Evolutionary conservation across 768 basidiomycete species (phyloP).

Genomic region (Baorangia bicolor): DNA sequence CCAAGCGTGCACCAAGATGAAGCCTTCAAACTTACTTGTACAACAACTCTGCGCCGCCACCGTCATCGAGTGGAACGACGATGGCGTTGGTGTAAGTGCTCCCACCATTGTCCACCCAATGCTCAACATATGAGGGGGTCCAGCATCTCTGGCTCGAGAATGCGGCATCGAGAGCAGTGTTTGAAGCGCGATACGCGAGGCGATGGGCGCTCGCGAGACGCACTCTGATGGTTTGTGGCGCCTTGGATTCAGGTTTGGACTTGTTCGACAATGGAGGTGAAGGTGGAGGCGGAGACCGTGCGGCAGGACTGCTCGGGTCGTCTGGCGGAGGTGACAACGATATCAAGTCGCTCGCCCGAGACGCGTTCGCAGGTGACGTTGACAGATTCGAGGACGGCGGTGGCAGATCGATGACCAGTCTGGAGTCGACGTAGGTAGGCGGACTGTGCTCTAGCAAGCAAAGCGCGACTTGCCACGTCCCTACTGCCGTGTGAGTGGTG

Average conservation of each 20-base stretch:
- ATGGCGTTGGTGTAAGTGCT: conserved; percentile 29
- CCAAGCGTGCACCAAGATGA: not conserved
- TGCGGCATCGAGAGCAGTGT: conserved; percentile 1
- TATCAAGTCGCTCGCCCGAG: conserved; percentile 7
- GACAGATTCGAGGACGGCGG: conserved; percentile 4
- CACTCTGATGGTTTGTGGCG: conserved; percentile 20
- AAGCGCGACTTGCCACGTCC: conserved; percentile 45
- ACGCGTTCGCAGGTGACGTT: not conserved
- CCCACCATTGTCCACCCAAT: conserved; percentile 9
- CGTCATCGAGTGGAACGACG: conserved; percentile 40
- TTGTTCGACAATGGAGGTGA: not conserved
- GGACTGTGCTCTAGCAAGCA: conserved; percentile 55
- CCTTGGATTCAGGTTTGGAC: conserved; percentile 8
- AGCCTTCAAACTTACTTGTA: conserved; percentile 45
- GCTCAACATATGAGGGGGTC: conserved; percentile 7
- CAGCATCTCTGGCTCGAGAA: conserved; percentile 3
- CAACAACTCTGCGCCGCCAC: conserved; percentile 44
- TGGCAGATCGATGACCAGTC: conserved; percentile 44
- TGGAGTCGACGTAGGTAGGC: conserved; percentile 56
- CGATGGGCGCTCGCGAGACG: conserved; percentile 28
- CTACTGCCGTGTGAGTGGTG: conserved; percentile 1
- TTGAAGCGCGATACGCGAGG: conserved; percentile 27
- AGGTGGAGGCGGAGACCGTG: not conserved
- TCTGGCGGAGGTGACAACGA: conserved; percentile 2
- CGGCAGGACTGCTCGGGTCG: not conserved